A percentile compares a stretch with the other conserved stretches of the same genome.
Conservation (phyloP, 352 stramenopile genomes). For the Phytopythium vexans region DNA sequence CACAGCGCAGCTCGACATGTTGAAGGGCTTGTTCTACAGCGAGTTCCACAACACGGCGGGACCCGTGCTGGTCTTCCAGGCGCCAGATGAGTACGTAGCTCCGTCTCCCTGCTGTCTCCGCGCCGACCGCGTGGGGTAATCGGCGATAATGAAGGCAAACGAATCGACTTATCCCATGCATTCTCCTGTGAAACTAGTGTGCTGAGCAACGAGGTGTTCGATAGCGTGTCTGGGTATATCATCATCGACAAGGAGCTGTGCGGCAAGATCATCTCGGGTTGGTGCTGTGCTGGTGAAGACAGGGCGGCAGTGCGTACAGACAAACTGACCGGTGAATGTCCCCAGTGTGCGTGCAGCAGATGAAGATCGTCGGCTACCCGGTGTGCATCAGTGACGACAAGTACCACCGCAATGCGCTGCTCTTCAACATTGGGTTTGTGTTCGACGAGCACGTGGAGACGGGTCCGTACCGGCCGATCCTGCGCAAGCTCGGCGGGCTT, state of each 20-base stretch:
- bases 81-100: slow-evolving; percentile 59
- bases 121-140: background rate
- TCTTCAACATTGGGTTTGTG: slow-evolving; percentile 91
- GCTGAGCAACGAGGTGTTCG: slow-evolving; percentile 80
- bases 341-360: slow-evolving; percentile 64
- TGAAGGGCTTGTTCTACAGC: slow-evolving; percentile 89
- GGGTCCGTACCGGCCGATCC: slow-evolving; percentile 75
- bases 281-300: background rate
- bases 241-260: slow-evolving; percentile 89
- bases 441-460: slow-evolving; percentile 76
- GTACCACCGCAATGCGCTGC: slow-evolving; percentile 85
- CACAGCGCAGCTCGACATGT: slow-evolving; percentile 26
- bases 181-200: slow-evolving; percentile 25
- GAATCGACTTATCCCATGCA: background rate
- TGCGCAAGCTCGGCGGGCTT: slow-evolving; percentile 81
- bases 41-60: slow-evolving; percentile 91
- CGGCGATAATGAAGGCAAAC: background rate
- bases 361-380: slow-evolving; percentile 86
- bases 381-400: slow-evolving; percentile 90
- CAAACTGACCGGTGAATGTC: background rate
- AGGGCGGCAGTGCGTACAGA: background rate
- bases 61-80: slow-evolving; percentile 89
- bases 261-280: slow-evolving; percentile 83
- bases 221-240: slow-evolving; percentile 85
- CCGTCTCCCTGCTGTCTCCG: background rate